Evolutionary conservation across 1,284 basidiomycete species (phyloP).

Genomic region (Microbotryomycetes sp.): DNA sequence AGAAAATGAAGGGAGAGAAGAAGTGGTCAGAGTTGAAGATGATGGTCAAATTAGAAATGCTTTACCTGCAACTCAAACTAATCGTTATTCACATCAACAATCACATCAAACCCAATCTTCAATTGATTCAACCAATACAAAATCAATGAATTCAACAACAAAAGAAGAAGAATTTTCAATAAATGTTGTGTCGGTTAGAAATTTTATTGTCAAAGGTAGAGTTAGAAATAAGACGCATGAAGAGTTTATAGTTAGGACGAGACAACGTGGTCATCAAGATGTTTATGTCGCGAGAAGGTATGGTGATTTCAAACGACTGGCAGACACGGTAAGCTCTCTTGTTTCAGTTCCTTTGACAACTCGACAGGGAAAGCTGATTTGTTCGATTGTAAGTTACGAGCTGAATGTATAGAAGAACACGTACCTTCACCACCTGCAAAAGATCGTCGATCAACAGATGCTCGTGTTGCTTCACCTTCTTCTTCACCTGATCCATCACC

Average conservation of each 20-base stretch:
- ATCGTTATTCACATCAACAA: neutral
- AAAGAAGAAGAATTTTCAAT: slow-evolving; percentile 64
- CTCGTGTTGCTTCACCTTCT: neutral
- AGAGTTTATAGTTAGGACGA: slow-evolving; percentile 93
- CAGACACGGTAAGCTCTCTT: slow-evolving; percentile 59
- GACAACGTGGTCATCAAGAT: slow-evolving; percentile 62
- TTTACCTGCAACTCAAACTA: slow-evolving; percentile 65
- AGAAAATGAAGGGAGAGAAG: slow-evolving; percentile 59
- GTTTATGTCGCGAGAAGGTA: slow-evolving; percentile 87
- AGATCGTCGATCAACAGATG: slow-evolving; percentile 48
- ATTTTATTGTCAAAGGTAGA: slow-evolving; percentile 70
- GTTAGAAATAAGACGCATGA: slow-evolving; percentile 78
- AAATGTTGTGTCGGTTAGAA: slow-evolving; percentile 78
- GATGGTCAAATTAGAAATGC: slow-evolving; percentile 47
- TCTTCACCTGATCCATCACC: slow-evolving; percentile 8
- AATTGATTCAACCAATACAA: neutral
- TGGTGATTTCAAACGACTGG: slow-evolving; percentile 85
- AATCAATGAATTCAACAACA: neutral
- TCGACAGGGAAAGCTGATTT: no score
- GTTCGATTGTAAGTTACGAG: slow-evolving; percentile 58
- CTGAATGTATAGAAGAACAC: slow-evolving; percentile 69
- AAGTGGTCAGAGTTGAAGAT: slow-evolving; percentile 70
- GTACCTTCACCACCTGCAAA: slow-evolving; percentile 77
- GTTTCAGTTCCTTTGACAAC: no score
- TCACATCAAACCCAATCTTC: no score